Conservation (phyloP, 2,329 filamentous ascomycete genomes). For the Orbilia javanica region DNA sequence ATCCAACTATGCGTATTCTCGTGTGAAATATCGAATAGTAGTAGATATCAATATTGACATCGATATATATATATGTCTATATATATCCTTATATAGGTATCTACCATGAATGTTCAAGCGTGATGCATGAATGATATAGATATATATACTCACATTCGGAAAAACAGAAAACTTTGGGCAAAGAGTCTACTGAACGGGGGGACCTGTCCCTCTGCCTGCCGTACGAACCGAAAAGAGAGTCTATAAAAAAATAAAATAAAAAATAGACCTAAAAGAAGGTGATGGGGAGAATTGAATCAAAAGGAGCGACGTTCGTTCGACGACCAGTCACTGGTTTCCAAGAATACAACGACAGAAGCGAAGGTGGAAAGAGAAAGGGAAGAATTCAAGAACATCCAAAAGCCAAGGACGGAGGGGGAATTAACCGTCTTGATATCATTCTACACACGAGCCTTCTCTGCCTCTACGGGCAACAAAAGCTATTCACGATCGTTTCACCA, state of each 20-base stretch:
- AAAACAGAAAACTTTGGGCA: conserved; percentile 22
- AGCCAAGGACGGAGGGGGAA: conserved; percentile 8
- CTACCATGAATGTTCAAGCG: too few species aligned
- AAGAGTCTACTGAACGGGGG: conserved; percentile 51
- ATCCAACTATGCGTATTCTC: not conserved
- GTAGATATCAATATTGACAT: too few species aligned
- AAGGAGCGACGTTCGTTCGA: conserved; percentile 48
- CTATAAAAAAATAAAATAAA: conserved; percentile 5
- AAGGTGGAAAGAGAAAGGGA: conserved; percentile 13
- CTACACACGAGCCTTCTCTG: conserved; percentile 3
- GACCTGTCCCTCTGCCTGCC: conserved; percentile 55
- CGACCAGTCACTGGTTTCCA: conserved; percentile 28
- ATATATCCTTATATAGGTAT: too few species aligned
- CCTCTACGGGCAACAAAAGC: not conserved
- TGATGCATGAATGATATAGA: not conserved
- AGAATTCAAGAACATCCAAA: conserved; percentile 5
- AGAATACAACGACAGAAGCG: conserved; percentile 25
- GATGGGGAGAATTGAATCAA: conserved; percentile 25
- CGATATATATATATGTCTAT: too few species aligned
- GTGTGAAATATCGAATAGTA: not conserved
- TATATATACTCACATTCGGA: conserved; percentile 27
- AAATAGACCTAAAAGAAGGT: conserved; percentile 9
- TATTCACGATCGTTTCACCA: conserved; percentile 34
- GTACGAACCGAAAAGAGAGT: conserved; percentile 42
- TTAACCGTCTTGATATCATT: conserved; percentile 45